Evolutionary conservation across 257 asterid genomes (phyloP), one percentile per base, ranked within the genome.

Genomic region (Solanum bulbocastanum): DNA sequence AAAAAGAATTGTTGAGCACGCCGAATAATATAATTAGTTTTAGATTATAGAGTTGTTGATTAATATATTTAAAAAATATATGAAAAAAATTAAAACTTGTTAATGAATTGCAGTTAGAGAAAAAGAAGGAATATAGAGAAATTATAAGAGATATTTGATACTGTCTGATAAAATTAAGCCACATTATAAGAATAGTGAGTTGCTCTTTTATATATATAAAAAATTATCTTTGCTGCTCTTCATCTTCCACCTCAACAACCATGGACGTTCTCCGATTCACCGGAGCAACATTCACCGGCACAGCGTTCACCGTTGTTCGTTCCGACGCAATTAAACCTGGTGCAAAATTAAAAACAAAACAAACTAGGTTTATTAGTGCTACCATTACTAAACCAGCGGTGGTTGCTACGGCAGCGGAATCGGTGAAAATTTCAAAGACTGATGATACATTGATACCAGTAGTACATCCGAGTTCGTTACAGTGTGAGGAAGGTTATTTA

Each of bases 401-500:
- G 7, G 60, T 40, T 37, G 37, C 42, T 14, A 78, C 35, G 5
- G n/a, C 14, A 10, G 14, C 56, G 6, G 33, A 78, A 1, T 13
- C n/a, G 4, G 1, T 78, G 36, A 0, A 78, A 10, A 42, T 42
- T 39, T 39, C 83, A 23, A 27, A 14, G 15, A 12, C 33, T 1
- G 83, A 75, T 72, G 13, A 16, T 36, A 36, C 62, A 40, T 4
- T 42, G 84, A 10, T 15, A n/a, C 62, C 56, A 12, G n/a, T 78
- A 14, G 84, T 78, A 8, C 84, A 40, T 8, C 37, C 62, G 62
- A 78, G 84, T 1, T 78, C 84, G 62, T 42, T 78, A 42, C 84
- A 78, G 7, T 78, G 84, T 15, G 96, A 92, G 83, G 88, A 95
- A 52, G 99, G 99, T 4, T 91, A 39, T 49, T 87, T 96, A 89